These are phyloP conservation scores for Diaporthe sp. DNA, from an alignment of 2,329 filamentous ascomycete species.

Conservation along the genomic window DNA sequence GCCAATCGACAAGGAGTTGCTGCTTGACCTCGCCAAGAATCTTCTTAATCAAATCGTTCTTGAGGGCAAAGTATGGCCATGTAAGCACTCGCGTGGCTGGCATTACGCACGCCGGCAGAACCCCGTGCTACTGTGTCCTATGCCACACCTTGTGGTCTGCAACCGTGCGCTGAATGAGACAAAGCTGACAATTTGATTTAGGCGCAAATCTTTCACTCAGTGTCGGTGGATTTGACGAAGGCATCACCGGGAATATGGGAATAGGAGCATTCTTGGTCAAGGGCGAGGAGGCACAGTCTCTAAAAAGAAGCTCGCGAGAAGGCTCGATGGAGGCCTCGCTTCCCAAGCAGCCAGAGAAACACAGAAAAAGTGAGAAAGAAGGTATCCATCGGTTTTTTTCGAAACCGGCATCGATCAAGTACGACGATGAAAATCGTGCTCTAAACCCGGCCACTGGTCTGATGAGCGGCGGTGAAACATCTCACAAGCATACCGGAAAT, in stretches of 20 bases:
- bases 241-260: constrained; percentile 84
- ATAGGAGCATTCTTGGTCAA: constrained; percentile 90
- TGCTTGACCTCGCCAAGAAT: constrained; percentile 83
- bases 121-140: neutral
- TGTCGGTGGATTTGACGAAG: constrained; percentile 93
- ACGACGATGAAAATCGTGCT: constrained; percentile 48
- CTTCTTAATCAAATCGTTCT: constrained; percentile 83
- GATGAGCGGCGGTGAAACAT: constrained; percentile 46
- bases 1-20: constrained; percentile 76
- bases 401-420: constrained; percentile 45
- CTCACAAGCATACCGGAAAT: constrained; percentile 42
- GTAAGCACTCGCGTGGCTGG: constrained; percentile 51
- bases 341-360: constrained; percentile 56
- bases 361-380: constrained; percentile 60
- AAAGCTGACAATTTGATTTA: constrained; percentile 2
- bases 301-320: constrained; percentile 56
- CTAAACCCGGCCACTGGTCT: constrained; percentile 48
- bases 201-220: constrained; percentile 85
- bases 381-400: constrained; percentile 72
- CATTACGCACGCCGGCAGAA: neutral
- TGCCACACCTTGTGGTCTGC: neutral
- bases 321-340: constrained; percentile 47
- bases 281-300: constrained; percentile 74
- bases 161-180: neutral
- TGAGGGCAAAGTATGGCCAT: constrained; percentile 89